These are phyloP conservation scores for Theileria orientalis DNA, from an alignment of 169 alveolate genomes.

Conservation along the genomic window DNA sequence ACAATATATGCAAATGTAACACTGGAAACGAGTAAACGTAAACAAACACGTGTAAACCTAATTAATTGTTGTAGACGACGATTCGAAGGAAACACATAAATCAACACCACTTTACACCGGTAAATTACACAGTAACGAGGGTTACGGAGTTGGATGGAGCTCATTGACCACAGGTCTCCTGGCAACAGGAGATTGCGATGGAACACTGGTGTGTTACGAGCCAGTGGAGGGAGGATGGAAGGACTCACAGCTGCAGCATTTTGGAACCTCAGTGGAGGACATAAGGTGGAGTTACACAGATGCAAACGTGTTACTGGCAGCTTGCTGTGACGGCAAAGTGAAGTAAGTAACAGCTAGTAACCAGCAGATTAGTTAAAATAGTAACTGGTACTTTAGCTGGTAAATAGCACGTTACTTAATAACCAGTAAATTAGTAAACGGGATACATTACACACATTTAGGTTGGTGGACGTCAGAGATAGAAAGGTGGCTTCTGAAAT, in stretches of 20 bases:
- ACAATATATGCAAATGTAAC: neutral
- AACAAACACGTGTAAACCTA: too few relatives aligned
- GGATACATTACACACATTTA: neutral
- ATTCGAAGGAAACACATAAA: too few relatives aligned
- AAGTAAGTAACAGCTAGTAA: conserved; percentile 32
- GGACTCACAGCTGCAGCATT: neutral
- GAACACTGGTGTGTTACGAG: conserved; percentile 64
- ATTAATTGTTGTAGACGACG: too few relatives aligned
- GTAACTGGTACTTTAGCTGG: neutral
- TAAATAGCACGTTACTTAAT: too few relatives aligned
- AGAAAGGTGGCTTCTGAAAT: conserved; percentile 9
- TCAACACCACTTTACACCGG: conserved; percentile 49
- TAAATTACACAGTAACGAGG: conserved; percentile 66
- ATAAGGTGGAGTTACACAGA: conserved; percentile 67
- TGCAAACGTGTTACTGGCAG: conserved; percentile 60
- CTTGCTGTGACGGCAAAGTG: conserved; percentile 69
- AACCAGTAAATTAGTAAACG: too few relatives aligned
- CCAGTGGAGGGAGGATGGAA: conserved; percentile 67
- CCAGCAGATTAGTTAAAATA: neutral
- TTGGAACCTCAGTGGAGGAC: conserved; percentile 62
- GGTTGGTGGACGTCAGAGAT: conserved; percentile 6
- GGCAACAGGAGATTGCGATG: conserved; percentile 73
- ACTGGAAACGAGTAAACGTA: neutral
- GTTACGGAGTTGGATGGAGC: conserved; percentile 78
- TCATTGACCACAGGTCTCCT: conserved; percentile 62